A percentile compares a stretch with the other conserved stretches of the same genome.
Conservation (phyloP, 441 rosid genomes). For the Croton setiger region DNA sequence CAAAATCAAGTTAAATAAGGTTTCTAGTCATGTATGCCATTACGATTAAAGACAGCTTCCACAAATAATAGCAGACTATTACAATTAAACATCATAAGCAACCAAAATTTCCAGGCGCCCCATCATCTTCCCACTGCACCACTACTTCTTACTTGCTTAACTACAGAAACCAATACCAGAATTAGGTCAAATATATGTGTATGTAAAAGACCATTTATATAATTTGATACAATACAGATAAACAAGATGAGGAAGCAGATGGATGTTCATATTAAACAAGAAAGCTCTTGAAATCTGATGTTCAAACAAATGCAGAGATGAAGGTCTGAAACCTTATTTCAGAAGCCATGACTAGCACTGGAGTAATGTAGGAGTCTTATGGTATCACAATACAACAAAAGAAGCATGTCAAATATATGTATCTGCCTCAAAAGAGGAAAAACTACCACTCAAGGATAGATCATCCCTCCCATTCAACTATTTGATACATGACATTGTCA, state of each 20-base stretch:
- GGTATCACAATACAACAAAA: background rate
- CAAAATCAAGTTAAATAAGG: slow-evolving; percentile 35
- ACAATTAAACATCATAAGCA: slow-evolving; percentile 27
- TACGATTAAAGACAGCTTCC: slow-evolving; percentile 24
- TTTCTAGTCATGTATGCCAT: slow-evolving; percentile 25
- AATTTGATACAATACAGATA: too few species aligned
- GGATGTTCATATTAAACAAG: too few species aligned
- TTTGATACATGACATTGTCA: background rate
- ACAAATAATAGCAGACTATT: slow-evolving; percentile 23
- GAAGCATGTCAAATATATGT: background rate
- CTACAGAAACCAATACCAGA: slow-evolving; percentile 32
- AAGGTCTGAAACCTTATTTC: background rate
- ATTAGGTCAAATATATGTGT: background rate
- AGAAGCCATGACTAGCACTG: background rate
- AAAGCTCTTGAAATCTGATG: too few species aligned
- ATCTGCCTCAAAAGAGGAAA: background rate
- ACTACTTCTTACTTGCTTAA: slow-evolving; percentile 28
- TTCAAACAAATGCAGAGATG: too few species aligned
- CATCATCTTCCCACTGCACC: slow-evolving; percentile 35
- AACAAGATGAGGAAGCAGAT: too few species aligned
- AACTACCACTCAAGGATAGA: background rate
- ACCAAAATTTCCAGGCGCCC: slow-evolving; percentile 35
- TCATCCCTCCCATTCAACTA: background rate
- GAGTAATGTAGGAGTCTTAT: background rate
- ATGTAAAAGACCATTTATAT: too few species aligned